A percentile compares a stretch with the other conserved stretches of the same genome.
Evolutionary conservation across 2,329 filamentous ascomycete species (phyloP).

Genomic region (Penicillium italicum): DNA sequence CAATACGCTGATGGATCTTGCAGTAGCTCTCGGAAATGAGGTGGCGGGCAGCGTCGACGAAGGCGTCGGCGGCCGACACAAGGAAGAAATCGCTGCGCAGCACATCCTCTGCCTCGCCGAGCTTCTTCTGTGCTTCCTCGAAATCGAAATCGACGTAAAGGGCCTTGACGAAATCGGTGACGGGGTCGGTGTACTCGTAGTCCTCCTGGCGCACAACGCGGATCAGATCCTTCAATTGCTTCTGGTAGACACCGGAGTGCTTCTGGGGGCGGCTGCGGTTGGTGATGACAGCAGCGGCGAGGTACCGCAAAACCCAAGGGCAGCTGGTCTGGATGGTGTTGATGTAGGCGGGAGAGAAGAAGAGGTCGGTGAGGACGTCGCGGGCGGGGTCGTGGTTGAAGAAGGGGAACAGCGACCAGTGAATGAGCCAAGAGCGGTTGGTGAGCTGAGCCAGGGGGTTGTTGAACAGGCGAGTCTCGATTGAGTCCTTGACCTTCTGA

Average conservation of each 20-base stretch:
- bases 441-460: conserved; percentile 93
- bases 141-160: conserved; percentile 97
- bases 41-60: conserved; percentile 91
- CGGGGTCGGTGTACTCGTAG: conserved; percentile 94
- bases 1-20: conserved; percentile 98
- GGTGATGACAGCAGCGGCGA: conserved; percentile 90
- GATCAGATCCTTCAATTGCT: conserved; percentile 96
- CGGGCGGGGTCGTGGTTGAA: conserved; percentile 95
- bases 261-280: conserved; percentile 80
- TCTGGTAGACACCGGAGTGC: conserved; percentile 78
- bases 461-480: conserved; percentile 93
- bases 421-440: conserved; percentile 94
- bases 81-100: conserved; percentile 95
- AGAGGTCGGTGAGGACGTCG: conserved; percentile 87
- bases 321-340: conserved; percentile 98
- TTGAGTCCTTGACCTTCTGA: conserved; percentile 82
- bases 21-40: conserved; percentile 98
- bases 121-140: conserved; percentile 88
- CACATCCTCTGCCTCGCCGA: conserved; percentile 83
- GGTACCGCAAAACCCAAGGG: conserved; percentile 93
- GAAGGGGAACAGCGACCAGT: conserved; percentile 98
- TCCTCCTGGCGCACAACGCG: conserved; percentile 94
- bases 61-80: conserved; percentile 74
- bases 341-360: conserved; percentile 97
- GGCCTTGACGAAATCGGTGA: conserved; percentile 94